Evolutionary conservation across 2,329 filamentous ascomycete genomes (phyloP), one percentile per base, ranked within the genome.

Genomic region (Epichloe baconii): DNA sequence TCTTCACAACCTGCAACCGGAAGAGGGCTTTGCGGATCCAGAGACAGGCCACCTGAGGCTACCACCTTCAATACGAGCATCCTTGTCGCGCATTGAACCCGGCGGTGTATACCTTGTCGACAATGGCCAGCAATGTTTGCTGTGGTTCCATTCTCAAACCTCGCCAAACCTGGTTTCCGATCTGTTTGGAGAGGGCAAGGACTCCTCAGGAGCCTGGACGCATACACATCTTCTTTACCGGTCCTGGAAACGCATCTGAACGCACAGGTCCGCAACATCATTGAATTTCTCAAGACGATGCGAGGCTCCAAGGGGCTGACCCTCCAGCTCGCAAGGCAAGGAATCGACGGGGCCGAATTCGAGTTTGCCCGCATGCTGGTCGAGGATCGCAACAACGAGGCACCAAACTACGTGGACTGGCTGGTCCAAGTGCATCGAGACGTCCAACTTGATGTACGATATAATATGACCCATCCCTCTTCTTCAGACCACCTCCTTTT

Each of bases 321-420:
- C 1, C 79, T 98, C 46, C 93, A 97, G 68, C 75, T 98, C 46
- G 93, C 93, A 7, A 74, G 93, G 53, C 93, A 97, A 68, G 90
- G 90, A 0, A 76, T 97, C 4, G 93, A 98, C 62, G 93, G 93
- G 1, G 88, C 90, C 3, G 93, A 98, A 67, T 97, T 89, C 62
- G 93, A 98, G 68, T 98, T 97, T 72, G 93, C 93, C 7, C 76
- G 90, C 49, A 74, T 94, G 69, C 69, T 98, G 58, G 82, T 95
- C 35, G 93, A 98, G 69, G 93, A 98, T 64, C 80, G 93, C 57
- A 97, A 97, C 67, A 95, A 95, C 59, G 93, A 98, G 71, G 93
- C 93, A 37, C 90, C 95, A 70, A 95, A 87, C 64, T 98, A 97
- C 68, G 93, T 97, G 36, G 93, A 98, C 70, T 98, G 93, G 93